phyloP scores from a whole-genome alignment of 495 filamentous ascomycete genomes.

The Annulohypoxylon moriforme region DNA sequence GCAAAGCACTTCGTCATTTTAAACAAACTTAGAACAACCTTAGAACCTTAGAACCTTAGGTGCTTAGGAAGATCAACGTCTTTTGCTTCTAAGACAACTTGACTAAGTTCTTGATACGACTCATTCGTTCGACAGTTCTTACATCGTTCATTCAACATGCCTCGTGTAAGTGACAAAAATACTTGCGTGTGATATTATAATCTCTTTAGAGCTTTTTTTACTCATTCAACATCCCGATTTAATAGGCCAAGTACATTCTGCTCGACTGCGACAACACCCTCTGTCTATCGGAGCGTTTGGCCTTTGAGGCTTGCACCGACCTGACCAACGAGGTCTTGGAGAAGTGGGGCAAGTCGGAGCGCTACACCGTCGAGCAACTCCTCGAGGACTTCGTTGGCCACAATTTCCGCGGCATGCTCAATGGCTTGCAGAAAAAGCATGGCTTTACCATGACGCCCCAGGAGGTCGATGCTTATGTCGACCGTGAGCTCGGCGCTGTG shows the following conservation, averaged over 20 bases:
- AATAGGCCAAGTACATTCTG: slow-evolving; percentile 82
- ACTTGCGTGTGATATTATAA: not conserved
- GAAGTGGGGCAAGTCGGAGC: slow-evolving; percentile 70
- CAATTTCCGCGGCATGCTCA: slow-evolving; percentile 93
- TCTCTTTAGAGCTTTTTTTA: not conserved
- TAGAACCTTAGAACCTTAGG: not conserved
- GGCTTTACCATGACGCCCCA: slow-evolving; percentile 72
- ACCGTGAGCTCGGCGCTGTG: slow-evolving; percentile 82
- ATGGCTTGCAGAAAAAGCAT: slow-evolving; percentile 78
- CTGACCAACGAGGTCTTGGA: slow-evolving; percentile 90
- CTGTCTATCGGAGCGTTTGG: slow-evolving; percentile 88
- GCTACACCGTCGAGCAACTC: slow-evolving; percentile 83
- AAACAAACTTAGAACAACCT: not conserved
- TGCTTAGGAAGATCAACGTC: slow-evolving; percentile 25
- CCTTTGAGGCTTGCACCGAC: slow-evolving; percentile 94
- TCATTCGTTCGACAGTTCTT: slow-evolving; percentile 17
- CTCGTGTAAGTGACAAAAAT: slow-evolving; percentile 46
- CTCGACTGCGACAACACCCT: slow-evolving; percentile 99
- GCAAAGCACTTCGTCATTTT: slow-evolving; percentile 31
- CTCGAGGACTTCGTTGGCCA: slow-evolving; percentile 92
- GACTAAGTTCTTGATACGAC: slow-evolving; percentile 16
- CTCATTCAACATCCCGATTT: slow-evolving; percentile 21
- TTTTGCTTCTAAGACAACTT: slow-evolving; percentile 16
- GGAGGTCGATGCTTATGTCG: slow-evolving; percentile 82
- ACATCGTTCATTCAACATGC: slow-evolving; percentile 45